phyloP scores from a whole-genome alignment of 257 asterid species.

The Parsonsia alboflavescens region DNA sequence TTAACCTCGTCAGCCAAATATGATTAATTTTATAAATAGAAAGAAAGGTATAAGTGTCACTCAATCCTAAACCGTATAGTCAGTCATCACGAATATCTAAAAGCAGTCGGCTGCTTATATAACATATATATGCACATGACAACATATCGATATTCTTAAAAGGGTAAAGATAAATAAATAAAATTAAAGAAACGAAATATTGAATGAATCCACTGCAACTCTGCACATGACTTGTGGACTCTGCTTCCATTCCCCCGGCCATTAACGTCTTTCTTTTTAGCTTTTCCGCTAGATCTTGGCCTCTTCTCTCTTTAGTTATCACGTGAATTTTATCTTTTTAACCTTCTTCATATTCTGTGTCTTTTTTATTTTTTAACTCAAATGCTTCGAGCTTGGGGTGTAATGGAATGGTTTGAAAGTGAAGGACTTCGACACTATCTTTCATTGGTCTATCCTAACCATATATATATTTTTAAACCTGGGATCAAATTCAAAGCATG shows the following conservation, averaged over 20 bases:
- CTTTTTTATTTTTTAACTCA: no score
- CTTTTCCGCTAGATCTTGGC: conserved; percentile 10
- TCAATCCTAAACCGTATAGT: background rate
- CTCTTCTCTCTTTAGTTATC: conserved; percentile 25
- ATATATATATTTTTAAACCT: no score
- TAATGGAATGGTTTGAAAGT: no score
- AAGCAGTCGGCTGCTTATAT: background rate
- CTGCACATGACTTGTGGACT: conserved; percentile 17
- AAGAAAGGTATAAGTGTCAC: background rate
- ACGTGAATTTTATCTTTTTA: conserved; percentile 28
- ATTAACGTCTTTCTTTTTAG: conserved; percentile 6
- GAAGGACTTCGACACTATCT: no score
- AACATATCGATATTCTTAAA: background rate
- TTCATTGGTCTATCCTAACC: no score
- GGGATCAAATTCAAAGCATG: no score
- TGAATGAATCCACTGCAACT: background rate
- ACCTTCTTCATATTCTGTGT: background rate
- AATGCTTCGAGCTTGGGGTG: no score
- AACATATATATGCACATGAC: conserved; percentile 22
- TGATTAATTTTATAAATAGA: background rate
- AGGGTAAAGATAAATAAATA: no score
- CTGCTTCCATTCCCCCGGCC: background rate
- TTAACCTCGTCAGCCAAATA: background rate
- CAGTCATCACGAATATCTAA: conserved; percentile 1
- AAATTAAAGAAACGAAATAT: background rate